Evolutionary conservation across 2,329 filamentous ascomycete genomes (phyloP), one percentile per base, ranked within the genome.

Genomic region (Coccinonectria pachysandricola): DNA sequence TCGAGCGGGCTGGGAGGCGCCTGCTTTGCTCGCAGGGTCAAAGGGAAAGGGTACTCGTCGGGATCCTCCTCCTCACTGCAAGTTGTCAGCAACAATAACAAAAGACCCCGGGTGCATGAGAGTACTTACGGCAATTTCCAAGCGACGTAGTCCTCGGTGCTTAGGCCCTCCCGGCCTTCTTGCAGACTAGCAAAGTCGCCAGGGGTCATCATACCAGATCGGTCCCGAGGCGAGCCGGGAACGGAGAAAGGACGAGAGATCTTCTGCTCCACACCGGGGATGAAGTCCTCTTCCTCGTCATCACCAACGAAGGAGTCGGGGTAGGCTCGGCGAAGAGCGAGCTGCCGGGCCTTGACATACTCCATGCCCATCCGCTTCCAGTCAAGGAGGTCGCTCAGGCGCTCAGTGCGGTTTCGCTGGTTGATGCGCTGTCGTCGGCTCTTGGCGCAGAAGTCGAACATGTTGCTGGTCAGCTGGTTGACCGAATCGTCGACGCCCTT

Each of bases 331-430:
- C 91, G 71, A 37, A 98, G 65, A 13, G 91, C 91, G 48, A 98
- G 60, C 56, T 96, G 91, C 24, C 91, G 75, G 17, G 91, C 91
- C 66, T 96, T 98, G 60, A 95, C 85, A 51, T 98, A 98, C 60
- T 98, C 91, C 78, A 96, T 79, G 12, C 91, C 91, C 91, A 98
- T 98, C 25, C 91, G 74, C 71, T 96, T 96, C 91, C 91, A 98
- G 60, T 98, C 91, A 20, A 98, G 69, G 34, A 98, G 66, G 53
- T 98, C 91, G 49, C 86, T 93, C 28, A 98, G 64, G 24, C 91
- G 76, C 65, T 98, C 91, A 0, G 91, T 98, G 28, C 91, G 76
- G 60, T 98, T 98, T 25, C 91, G 76, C 64, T 96, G 91, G 68
- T 98, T 98, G 69, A 98, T 98, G 26, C 91, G 83, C 59, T 98